Base-by-base conservation (phyloP, 208 protist genomes). In the Trypanosoma rangeli region DNA sequence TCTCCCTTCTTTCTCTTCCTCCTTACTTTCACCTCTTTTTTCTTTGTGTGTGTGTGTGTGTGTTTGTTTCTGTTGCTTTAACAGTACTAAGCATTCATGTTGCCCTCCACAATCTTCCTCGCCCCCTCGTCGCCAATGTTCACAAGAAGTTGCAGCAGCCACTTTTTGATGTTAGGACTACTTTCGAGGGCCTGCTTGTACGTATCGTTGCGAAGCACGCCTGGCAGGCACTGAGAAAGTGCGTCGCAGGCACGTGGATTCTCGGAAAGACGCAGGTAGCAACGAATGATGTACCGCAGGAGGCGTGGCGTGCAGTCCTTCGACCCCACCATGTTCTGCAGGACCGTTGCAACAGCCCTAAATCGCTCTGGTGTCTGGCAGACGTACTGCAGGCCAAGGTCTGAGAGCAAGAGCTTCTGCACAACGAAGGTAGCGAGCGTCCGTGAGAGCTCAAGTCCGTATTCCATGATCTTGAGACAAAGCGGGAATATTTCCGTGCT, bases 401-500 rank as follows among this genome's bases (percentile, higher is more conserved):
- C 97, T 35, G 99, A 97, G 15, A 97, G 81, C 0, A 99, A 82
- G 35, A 99, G 98, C 85, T 99, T 99, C 83, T 99, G 98, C 37
- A 99, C 95, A 62, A 99, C 99, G 80, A 99, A 99, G 28, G 99
- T 99, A 13, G 99, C 98, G 3, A 98, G 97, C 20, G 98, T 99
- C 82, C 98, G 98, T 18, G 94, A 98, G 20, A 99, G 85, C 74
- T 99, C 98, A 13, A 82, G 87, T 24, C 98, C 97, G 20, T 78
- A 95, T 82, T 99, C 97, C 98, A 99, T 99, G 60, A 99, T 99
- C 24, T 94, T 85, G 31, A 99, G 86, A 86, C 98, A 99, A n/a
- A 99, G 83, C 28, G 99, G 98, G 59, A 99, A 99, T 70, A 99
- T 99, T 75, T 99, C 98, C 0, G 98, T 99, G 57, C 85, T 86